Evolutionary conservation across 441 rosid genomes (phyloP), one percentile per base, ranked within the genome.

Genomic region (Gossypium schwendimanii): DNA sequence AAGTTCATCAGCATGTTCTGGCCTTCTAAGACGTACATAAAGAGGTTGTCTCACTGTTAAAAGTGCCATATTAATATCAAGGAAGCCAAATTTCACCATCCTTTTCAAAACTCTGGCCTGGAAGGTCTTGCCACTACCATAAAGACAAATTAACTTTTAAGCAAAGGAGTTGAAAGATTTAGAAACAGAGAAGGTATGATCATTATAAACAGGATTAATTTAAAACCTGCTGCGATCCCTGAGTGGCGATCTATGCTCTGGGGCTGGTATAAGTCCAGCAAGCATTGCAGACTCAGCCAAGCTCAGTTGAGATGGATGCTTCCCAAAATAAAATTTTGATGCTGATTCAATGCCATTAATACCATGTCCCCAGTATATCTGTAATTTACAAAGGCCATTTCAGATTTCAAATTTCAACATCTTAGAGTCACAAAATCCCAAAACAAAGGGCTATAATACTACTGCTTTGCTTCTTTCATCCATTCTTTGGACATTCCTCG

Each of bases 321-420:
- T 81, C 59, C 77, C 75, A 52, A 81, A 76, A 68, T 81, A 76
- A 62, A 73, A 76, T 41, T 11, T 31, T 20, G 75, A 78, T 2
- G 75, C 78, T 28, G 82, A 78, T 72, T 81, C 80, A 62, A 79
- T 57, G 52, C 84, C 82, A 53, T 76, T 67, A 63, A 81, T 66
- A 45, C 80, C 82, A 69, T 76, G 80, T 52, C 82, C 84, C 80
- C 75, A 76, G 76, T 79, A 81, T 47, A 81, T 79, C 84, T 76
- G 78, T 65, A 63, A 60, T 6, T 31, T 50, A 17, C 17, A 70
- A 39, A 6, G 64, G 14, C 47, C 63, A 6, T 26, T 15, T 58
- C 49, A 68, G 61, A 28, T 26, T 60, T 17, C 62, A 44, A 24
- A 26, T 39, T 23, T 57, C 54, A 44, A 44, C 15, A 58, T 71